Percentiles rank a stretch among this genome's conserved stretches.
Conservation (phyloP, 345 rosid species). For the Citrus sinensis region DVS_A1.0 CM039169.1:33746501-33747000, state of each 20-base stretch:
- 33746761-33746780: slow-evolving; percentile 90
- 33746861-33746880: too few relatives aligned
- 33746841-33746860: too few relatives aligned
- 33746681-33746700: slow-evolving; percentile 23
- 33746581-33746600: too few relatives aligned
- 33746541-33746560: not conserved
- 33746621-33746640: not conserved
- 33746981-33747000: slow-evolving; percentile 94
- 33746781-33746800: slow-evolving; percentile 84
- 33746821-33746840: not conserved
- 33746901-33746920: too few relatives aligned
- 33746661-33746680: slow-evolving; percentile 32
- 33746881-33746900: not conserved
- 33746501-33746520: not conserved
- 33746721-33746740: slow-evolving; percentile 62
- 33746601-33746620: not conserved
- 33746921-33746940: too few relatives aligned
- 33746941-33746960: too few relatives aligned
- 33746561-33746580: not conserved
- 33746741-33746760: slow-evolving; percentile 56
- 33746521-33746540: too few relatives aligned
- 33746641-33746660: slow-evolving; percentile 72
- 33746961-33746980: slow-evolving; percentile 32
- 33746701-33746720: slow-evolving; percentile 23
- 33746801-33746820: slow-evolving; percentile 5